These are phyloP conservation scores for Cairneyella variabilis DNA, from an alignment of 495 filamentous ascomycete species.

Conservation along the genomic window DNA sequence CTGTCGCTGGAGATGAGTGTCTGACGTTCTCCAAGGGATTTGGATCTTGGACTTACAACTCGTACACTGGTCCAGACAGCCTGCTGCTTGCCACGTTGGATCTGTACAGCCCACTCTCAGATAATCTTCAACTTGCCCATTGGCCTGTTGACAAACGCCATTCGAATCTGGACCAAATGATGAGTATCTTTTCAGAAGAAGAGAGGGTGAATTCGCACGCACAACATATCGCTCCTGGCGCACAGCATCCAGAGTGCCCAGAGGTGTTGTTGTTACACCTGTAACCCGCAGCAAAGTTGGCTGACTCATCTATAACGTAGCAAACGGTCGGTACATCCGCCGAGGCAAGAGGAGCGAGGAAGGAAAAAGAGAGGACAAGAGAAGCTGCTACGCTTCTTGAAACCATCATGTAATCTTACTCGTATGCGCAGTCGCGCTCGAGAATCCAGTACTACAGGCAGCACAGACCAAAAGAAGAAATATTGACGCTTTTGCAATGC, in stretches of 20 bases:
- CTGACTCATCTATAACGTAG: constrained; percentile 7
- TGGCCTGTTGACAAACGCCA: constrained; percentile 12
- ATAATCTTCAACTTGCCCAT: constrained; percentile 15
- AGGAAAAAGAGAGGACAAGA: neutral
- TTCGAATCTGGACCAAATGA: too few relatives aligned
- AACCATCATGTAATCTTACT: constrained; percentile 1
- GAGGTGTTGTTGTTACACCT: constrained; percentile 15
- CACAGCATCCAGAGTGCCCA: constrained; percentile 15
- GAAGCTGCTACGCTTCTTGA: neutral
- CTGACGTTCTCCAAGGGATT: neutral
- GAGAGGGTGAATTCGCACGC: too few relatives aligned
- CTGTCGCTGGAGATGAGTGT: constrained; percentile 2
- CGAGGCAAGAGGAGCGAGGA: constrained; percentile 1
- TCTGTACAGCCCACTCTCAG: constrained; percentile 20
- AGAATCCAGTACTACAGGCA: too few relatives aligned
- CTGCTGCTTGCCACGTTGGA: constrained; percentile 15
- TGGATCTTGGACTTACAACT: constrained; percentile 4
- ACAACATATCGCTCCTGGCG: constrained; percentile 13
- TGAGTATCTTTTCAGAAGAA: too few relatives aligned
- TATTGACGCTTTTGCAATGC: too few relatives aligned
- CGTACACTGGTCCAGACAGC: constrained; percentile 17
- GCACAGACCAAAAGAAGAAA: too few relatives aligned
- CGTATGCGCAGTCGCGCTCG: too few relatives aligned
- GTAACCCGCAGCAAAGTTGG: constrained; percentile 2
- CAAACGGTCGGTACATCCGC: constrained; percentile 10